These are phyloP conservation scores for Cicer cuneatum DNA, from an alignment of 306 rosid species.

Conservation along the genomic window DNA sequence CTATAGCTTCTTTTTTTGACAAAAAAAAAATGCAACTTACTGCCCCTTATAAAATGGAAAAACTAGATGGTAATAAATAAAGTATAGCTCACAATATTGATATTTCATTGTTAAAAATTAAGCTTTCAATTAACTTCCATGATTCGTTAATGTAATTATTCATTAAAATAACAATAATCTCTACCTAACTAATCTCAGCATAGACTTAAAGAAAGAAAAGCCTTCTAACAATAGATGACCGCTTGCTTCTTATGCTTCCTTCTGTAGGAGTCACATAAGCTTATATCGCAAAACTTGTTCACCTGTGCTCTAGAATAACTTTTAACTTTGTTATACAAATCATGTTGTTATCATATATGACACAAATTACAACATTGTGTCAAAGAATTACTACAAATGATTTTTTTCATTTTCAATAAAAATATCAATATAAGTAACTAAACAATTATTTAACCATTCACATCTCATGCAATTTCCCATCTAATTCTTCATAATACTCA, in stretches of 20 bases:
- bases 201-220: not conserved
- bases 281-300: not conserved
- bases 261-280: not conserved
- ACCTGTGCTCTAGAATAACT: not conserved
- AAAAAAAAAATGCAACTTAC: not conserved
- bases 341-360: too few relatives aligned
- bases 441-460: too few relatives aligned
- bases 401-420: too few relatives aligned
- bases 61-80: not conserved
- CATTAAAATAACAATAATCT: not conserved
- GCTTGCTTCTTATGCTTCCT: not conserved
- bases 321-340: too few relatives aligned
- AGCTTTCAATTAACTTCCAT: not conserved
- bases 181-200: not conserved
- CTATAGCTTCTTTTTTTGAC: too few relatives aligned
- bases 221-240: not conserved
- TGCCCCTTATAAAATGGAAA: not conserved
- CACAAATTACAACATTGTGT: too few relatives aligned
- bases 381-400: too few relatives aligned
- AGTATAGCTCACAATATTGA: not conserved
- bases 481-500: too few relatives aligned
- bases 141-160: not conserved
- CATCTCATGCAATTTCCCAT: too few relatives aligned
- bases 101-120: not conserved
- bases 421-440: too few relatives aligned